A percentile compares a stretch with the other conserved stretches of the same genome.
phyloP scores from a whole-genome alignment of 257 asterid species.

The Fraxinus quadrangulata region DNA sequence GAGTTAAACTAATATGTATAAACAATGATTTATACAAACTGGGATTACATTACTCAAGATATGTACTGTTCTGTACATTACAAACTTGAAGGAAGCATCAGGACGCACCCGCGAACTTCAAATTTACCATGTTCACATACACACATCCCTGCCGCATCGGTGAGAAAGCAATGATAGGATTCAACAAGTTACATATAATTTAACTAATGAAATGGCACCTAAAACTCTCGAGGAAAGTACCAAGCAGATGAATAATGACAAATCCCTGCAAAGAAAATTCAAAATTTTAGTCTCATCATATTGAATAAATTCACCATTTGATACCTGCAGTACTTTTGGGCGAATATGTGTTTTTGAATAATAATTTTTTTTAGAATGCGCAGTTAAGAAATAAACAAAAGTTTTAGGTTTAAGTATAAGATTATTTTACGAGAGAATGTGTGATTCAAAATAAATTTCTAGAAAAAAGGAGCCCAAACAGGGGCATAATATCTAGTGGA shows the following conservation, averaged over 20 bases:
- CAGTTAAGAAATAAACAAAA: too few species aligned
- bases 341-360: too few species aligned
- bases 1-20: neutral
- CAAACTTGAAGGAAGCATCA: neutral
- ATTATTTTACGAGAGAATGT: too few species aligned
- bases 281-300: neutral
- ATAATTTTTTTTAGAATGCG: too few species aligned
- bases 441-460: too few species aligned
- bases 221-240: neutral
- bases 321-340: too few species aligned
- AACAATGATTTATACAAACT: neutral
- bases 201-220: neutral
- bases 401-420: too few species aligned
- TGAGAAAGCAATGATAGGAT: neutral
- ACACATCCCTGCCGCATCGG: neutral
- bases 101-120: neutral
- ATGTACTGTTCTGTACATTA: conserved; percentile 4
- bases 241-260: neutral
- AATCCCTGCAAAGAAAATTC: neutral
- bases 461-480: too few species aligned
- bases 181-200: neutral
- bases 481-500: too few species aligned
- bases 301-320: neutral
- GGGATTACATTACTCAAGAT: neutral
- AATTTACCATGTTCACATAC: neutral